A percentile compares a stretch with the other conserved stretches of the same genome.
These are phyloP conservation scores for Beverwykella pulmonaria DNA, from an alignment of 495 filamentous ascomycete genomes.

Conservation along the genomic window DNA sequence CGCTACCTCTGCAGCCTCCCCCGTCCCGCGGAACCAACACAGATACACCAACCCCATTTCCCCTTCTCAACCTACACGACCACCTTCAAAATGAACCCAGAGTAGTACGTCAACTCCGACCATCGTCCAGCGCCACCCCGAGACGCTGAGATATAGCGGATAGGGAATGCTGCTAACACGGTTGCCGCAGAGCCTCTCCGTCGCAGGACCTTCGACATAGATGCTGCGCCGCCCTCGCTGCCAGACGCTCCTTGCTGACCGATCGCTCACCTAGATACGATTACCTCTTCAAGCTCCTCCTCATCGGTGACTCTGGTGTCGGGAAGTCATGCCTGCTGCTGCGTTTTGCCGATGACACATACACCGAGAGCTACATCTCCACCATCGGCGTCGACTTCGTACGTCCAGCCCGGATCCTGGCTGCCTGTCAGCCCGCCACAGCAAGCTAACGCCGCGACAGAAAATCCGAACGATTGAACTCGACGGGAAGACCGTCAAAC, in stretches of 20 bases:
- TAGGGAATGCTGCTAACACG: conserved; percentile 20
- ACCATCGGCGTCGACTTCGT: conserved; percentile 99
- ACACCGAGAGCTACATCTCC: conserved; percentile 99
- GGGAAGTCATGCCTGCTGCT: conserved; percentile 98
- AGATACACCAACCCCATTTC: background rate
- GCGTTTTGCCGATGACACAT: conserved; percentile 98
- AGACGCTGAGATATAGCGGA: conserved; percentile 6
- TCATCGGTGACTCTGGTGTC: conserved; percentile 99
- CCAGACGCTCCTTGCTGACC: background rate
- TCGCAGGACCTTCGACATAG: background rate
- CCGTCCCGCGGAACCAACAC: background rate
- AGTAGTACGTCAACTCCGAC: conserved; percentile 42
- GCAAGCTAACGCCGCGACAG: conserved; percentile 51
- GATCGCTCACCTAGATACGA: conserved; percentile 70
- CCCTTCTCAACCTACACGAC: background rate
- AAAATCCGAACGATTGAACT: conserved; percentile 99
- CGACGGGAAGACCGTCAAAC: conserved; percentile 98
- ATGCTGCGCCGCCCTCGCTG: background rate
- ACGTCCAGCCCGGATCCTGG: conserved; percentile 47
- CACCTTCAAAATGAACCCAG: conserved; percentile 41
- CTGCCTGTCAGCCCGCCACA: background rate
- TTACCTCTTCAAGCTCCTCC: conserved; percentile 99
- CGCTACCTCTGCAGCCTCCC: background rate
- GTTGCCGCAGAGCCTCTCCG: conserved; percentile 16
- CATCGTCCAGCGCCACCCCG: conserved; percentile 15